Evolutionary conservation across 495 filamentous ascomycete genomes (phyloP).

Genomic region (Penicillium macrosclerotiorum): DNA sequence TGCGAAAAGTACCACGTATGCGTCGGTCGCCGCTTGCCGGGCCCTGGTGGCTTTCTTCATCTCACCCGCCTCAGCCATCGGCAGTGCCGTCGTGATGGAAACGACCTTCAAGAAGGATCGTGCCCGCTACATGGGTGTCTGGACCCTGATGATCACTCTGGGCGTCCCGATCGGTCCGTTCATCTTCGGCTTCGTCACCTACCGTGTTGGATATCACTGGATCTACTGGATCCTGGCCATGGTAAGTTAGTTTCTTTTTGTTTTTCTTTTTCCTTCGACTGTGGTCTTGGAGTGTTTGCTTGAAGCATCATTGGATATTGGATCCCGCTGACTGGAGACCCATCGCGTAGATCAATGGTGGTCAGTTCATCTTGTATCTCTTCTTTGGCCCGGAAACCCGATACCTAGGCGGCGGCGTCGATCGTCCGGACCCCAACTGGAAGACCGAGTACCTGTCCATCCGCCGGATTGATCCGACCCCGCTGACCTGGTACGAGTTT

Average conservation of each 20-base stretch:
- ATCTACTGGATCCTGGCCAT: slow-evolving; percentile 47
- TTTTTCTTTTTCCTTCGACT: too few relatives aligned
- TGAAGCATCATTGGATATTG: too few relatives aligned
- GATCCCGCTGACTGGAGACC: slow-evolving; percentile 8
- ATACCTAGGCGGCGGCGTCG: slow-evolving; percentile 36
- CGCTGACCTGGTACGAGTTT: slow-evolving; percentile 47
- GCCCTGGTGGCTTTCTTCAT: slow-evolving; percentile 53
- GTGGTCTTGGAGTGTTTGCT: too few relatives aligned
- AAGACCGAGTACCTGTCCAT: slow-evolving; percentile 43
- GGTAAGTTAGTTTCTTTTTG: slow-evolving; percentile 25
- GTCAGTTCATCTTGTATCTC: slow-evolving; percentile 51
- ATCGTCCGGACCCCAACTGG: slow-evolving; percentile 22
- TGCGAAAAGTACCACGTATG: slow-evolving; percentile 40
- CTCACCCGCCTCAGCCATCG: slow-evolving; percentile 51
- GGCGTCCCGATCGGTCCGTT: slow-evolving; percentile 49
- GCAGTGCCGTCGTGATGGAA: slow-evolving; percentile 51
- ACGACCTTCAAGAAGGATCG: slow-evolving; percentile 51
- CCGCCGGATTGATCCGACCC: slow-evolving; percentile 47
- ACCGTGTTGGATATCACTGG: slow-evolving; percentile 38
- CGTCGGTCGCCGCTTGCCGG: slow-evolving; percentile 41
- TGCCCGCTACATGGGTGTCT: slow-evolving; percentile 52
- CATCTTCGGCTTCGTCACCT: slow-evolving; percentile 47
- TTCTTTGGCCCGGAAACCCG: slow-evolving; percentile 57
- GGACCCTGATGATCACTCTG: slow-evolving; percentile 50
- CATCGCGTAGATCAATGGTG: slow-evolving; percentile 44